Base-by-base conservation (phyloP, 1,284 basidiomycete species). In the Ceratobasidium papillatum region DNA sequence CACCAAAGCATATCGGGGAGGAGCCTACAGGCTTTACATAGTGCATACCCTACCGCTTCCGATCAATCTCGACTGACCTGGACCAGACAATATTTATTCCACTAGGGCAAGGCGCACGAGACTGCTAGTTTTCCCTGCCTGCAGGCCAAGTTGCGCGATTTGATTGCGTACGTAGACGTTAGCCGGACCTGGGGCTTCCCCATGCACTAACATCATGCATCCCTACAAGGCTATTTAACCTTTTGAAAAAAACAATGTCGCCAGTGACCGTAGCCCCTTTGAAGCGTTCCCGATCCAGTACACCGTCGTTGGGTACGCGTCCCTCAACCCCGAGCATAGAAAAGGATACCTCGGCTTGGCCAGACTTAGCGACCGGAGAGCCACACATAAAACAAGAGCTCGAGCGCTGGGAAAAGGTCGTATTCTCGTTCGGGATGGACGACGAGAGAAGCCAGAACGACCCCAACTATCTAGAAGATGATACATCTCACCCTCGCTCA, bases 121-220 rank as follows among this genome's bases (percentile, higher is more conserved):
- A 59, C 45, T 14, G 17, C 27, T 51, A 27, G 51, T 62, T 45
- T 58, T 61, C 38, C 36, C 56, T 59, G 69, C 69, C 69, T 72
- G 69, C 69, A 72, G 69, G 69, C 58, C 45, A 22, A 62, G 69
- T 72, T 62, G 69, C 58, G 69, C 69, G 69, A 72, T 72, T 45
- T 51, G 58, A 52, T 47, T 51, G 69, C 58, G 69, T 72, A 51
- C 17, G 58, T 51, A 49, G 47, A 54, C 34, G 22, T 51, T 72
- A 34, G 30, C 56, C 56, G 56, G 69, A 36, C 58, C 12, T 9
- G 17, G 47, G 41, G n/a, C 43, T 30, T 25, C 36, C n/a, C 56
- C 58, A 62, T 62, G 58, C 68, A 71, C 41, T 61, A 47, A 59
- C 45, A 45, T 25, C 65, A 52, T 43, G 41, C 49, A 36, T 51